A percentile compares a stretch with the other conserved stretches of the same genome.
Conservation (phyloP, 2,329 filamentous ascomycete species). For the Clarireedia homoeocarpa region DNA sequence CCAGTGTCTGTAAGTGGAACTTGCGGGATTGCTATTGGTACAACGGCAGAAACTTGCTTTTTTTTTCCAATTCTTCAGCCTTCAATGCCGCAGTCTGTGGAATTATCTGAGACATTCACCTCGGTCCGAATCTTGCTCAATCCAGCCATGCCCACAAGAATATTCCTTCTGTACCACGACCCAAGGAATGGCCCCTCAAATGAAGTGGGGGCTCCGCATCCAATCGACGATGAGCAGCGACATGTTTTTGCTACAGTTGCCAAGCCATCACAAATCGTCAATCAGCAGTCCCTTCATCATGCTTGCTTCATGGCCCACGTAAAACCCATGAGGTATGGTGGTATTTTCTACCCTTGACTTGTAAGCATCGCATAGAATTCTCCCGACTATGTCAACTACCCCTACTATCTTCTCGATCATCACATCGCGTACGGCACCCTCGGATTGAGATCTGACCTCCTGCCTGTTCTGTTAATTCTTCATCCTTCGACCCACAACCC, state of each 20-base stretch:
- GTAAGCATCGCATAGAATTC: constrained; percentile 5
- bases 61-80: background rate
- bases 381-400: background rate
- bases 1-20: too few relatives aligned
- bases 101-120: constrained; percentile 4
- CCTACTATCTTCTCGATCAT: background rate
- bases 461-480: background rate
- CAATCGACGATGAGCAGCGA: background rate
- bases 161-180: constrained; percentile 4
- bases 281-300: background rate
- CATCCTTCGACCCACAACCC: background rate
- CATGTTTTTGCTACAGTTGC: constrained; percentile 1
- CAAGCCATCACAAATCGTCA: background rate
- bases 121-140: constrained; percentile 5
- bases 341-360: background rate
- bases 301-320: constrained; percentile 1
- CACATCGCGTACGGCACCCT: constrained; percentile 4
- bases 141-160: constrained; percentile 1
- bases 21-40: background rate
- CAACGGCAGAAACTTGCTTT: background rate
- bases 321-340: constrained; percentile 8
- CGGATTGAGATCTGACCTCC: constrained; percentile 3
- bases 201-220: background rate
- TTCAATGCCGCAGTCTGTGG: background rate
- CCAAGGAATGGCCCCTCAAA: background rate